phyloP scores from a whole-genome alignment of 208 protist species.

The Naegleria fowleri region DNA sequence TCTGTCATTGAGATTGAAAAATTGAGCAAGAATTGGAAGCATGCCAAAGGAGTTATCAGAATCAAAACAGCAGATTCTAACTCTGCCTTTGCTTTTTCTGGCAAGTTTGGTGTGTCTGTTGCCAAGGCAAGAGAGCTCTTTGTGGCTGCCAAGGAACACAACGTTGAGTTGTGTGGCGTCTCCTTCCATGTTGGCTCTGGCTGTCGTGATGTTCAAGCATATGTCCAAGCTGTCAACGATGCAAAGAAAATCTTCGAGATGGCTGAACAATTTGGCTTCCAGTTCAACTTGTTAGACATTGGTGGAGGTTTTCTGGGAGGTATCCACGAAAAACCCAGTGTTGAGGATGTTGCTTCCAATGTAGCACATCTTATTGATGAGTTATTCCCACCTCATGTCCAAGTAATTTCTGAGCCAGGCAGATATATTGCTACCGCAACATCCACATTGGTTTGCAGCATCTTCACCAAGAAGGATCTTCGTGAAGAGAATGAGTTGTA shows the following conservation, averaged over 20 bases:
- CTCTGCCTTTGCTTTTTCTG: slow-evolving; percentile 61
- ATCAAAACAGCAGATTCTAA: slow-evolving; percentile 64
- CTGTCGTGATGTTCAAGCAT: slow-evolving; percentile 56
- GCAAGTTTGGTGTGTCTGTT: slow-evolving; percentile 66
- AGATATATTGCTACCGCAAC: slow-evolving; percentile 64
- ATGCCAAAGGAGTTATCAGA: slow-evolving; percentile 54
- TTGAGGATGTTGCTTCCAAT: slow-evolving; percentile 55
- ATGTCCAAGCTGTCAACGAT: slow-evolving; percentile 54
- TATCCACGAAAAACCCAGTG: slow-evolving; percentile 36
- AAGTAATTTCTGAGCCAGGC: slow-evolving; percentile 70
- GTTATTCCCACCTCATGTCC: slow-evolving; percentile 57
- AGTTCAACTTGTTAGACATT: slow-evolving; percentile 71
- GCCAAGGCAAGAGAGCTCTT: slow-evolving; percentile 52
- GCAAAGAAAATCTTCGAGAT: slow-evolving; percentile 55
- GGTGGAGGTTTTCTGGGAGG: slow-evolving; percentile 69
- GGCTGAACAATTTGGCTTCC: slow-evolving; percentile 56
- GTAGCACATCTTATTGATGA: slow-evolving; percentile 56
- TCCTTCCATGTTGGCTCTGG: slow-evolving; percentile 79
- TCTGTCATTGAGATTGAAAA: slow-evolving; percentile 66
- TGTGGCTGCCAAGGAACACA: slow-evolving; percentile 40
- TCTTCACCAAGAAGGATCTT: slow-evolving; percentile 45
- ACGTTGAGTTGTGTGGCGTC: slow-evolving; percentile 62
- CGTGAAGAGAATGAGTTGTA: neutral
- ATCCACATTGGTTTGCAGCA: slow-evolving; percentile 60
- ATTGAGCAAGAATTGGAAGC: slow-evolving; percentile 53